Base-by-base conservation (phyloP, 352 stramenopile species). In the Thalassiosira mediterranea region DNA sequence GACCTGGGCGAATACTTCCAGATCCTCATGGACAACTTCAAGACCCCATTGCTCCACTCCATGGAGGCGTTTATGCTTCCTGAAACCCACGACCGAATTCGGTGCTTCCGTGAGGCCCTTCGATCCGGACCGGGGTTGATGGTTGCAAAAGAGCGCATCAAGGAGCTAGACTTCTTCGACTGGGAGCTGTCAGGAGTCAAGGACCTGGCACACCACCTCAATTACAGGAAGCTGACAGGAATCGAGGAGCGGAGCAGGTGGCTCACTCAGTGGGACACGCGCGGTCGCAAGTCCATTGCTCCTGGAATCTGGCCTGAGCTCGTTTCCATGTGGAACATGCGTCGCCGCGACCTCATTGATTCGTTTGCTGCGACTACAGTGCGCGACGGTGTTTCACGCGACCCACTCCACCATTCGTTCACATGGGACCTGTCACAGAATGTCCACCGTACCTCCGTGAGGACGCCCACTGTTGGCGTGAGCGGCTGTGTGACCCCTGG, bases 401-500 rank as follows among this genome's bases (percentile, higher is more conserved):
- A 88, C 49, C 54, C 76, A 13, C 48, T 83, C 25, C 77, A 83
- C 38, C 73, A 82, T 54, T 72, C 52, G 15, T 87, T 89, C 56
- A 79, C 79, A n/a, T 91, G 83, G 83, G 79, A 90, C 62, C 47
- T 89, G 3, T 77, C 42, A 3, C 79, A 83, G 29, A 87, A 84
- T 61, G 79, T 83, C 13, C 64, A 81, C 26, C 56, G 68, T 66
- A 74, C 69, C 17, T 52, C 52, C 48, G 65, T 81, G 51, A 52
- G 69, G 31, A 71, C 62, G 8, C 31, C 64, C 15, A 79, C 48
- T 46, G 73, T 77, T n/a, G 86, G 83, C 62, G 82, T 90, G 23
- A 81, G 64, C 54, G 79, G 77, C 15, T 92, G 88, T 63, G 70
- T 90, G 13, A 90, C 84, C 26, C 83, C 83, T 57, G 82, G 79